These are phyloP conservation scores for Flueggea neowawraea DNA, from an alignment of 441 rosid species.

Conservation along the genomic window DNA sequence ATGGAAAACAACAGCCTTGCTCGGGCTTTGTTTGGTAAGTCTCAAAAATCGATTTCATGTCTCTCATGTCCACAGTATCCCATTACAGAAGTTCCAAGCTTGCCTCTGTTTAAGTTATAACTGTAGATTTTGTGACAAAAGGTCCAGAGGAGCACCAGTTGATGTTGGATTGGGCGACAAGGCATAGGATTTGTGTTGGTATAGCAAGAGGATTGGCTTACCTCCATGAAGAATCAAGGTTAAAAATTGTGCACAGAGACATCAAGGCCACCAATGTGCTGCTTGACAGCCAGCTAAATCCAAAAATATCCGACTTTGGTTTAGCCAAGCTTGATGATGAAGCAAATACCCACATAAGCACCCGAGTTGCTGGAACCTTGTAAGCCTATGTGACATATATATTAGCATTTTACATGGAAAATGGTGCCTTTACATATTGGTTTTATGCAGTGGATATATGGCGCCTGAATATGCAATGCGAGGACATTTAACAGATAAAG, in stretches of 20 bases:
- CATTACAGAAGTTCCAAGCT: too few relatives aligned
- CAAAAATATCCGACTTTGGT: conserved; percentile 51
- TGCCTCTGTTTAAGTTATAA: too few relatives aligned
- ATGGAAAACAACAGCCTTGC: not conserved
- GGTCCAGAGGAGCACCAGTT: conserved; percentile 27
- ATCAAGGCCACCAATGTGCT: too few relatives aligned
- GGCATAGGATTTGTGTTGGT: conserved; percentile 35
- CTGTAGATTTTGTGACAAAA: too few relatives aligned
- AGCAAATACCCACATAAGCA: conserved; percentile 45
- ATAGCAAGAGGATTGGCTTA: conserved; percentile 46
- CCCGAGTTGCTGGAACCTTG: conserved; percentile 46
- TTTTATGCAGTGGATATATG: too few relatives aligned
- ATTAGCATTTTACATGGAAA: too few relatives aligned
- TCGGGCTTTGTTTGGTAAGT: conserved; percentile 46
- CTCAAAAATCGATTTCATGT: not conserved
- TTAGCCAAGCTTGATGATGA: conserved; percentile 45
- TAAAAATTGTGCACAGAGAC: too few relatives aligned
- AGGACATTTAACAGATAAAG: too few relatives aligned
- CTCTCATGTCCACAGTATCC: too few relatives aligned
- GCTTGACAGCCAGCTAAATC: conserved; percentile 41
- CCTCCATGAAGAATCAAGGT: conserved; percentile 52
- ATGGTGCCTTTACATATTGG: too few relatives aligned
- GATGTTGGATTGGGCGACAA: conserved; percentile 38
- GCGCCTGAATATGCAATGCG: too few relatives aligned
- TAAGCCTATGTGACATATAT: too few relatives aligned